Conservation (phyloP, 2,329 filamentous ascomycete species). For the Penicillium hesseltinei region DNA sequence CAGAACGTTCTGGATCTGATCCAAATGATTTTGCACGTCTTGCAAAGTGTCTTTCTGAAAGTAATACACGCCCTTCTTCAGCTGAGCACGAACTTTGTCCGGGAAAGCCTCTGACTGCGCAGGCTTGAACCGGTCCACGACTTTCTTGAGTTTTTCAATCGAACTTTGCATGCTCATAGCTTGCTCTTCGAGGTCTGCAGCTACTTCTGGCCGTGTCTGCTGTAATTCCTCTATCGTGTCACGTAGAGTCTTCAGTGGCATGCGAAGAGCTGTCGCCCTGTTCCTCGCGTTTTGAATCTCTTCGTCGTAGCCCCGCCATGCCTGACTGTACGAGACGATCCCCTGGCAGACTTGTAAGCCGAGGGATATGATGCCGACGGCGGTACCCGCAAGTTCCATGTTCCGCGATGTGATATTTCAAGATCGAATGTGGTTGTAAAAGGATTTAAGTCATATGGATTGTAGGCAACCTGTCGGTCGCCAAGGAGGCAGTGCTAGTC, state of each 20-base stretch:
- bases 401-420: background rate
- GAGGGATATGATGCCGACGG: constrained; percentile 14
- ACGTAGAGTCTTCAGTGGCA: background rate
- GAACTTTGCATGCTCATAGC: background rate
- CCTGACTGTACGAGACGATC: constrained; percentile 7
- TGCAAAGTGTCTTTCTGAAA: background rate
- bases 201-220: background rate
- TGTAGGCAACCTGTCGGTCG: background rate
- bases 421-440: background rate
- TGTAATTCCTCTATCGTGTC: constrained; percentile 4
- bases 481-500: background rate
- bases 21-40: background rate
- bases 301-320: constrained; percentile 5
- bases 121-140: background rate
- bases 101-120: background rate
- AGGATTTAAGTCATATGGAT: background rate
- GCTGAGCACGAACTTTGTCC: background rate
- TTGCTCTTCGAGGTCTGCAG: background rate
- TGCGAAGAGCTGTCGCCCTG: constrained; percentile 5
- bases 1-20: background rate
- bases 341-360: constrained; percentile 12
- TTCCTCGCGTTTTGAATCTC: constrained; percentile 7
- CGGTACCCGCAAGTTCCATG: constrained; percentile 7
- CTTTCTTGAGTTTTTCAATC: background rate
- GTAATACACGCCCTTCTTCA: background rate